Evolutionary conservation across 2,329 filamentous ascomycete genomes (phyloP), one percentile per base, ranked within the genome.

Genomic region (Fusarium pseudograminearum): DNA sequence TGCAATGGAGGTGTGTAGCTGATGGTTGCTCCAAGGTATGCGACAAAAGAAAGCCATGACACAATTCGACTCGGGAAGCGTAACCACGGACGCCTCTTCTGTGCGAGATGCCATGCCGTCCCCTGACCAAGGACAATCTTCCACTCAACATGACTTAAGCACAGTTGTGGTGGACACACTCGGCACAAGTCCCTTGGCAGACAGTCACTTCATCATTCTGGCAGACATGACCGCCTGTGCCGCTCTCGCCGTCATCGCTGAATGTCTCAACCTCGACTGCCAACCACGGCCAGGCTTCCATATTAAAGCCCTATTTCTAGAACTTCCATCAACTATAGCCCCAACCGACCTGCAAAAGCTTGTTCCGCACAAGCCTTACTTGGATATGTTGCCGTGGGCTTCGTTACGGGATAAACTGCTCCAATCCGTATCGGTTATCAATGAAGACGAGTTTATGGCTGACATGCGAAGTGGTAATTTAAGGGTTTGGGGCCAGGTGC

Each of bases 351-450:
- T 66, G 11, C 69, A 71, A 10, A 60, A 44, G 11, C 31, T 30
- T 0, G 26, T 71, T 0, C 56, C 69, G 4, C 69, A 71, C 7
- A 54, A 31, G 1, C 26, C 61, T 0, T 71, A 67, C 5, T 22
- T 71, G 0, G 69, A 71, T 15, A 61, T 71, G 40, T 16, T 71
- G 9, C 69, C 69, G 1, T 71, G 62, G 57, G 41, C 69, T 1
- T 57, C 60, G 0, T 14, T 71, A 0, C n/a, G 68, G 5, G 68
- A 71, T 8, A 51, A 45, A 5, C 57, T 71, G 0, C 54, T 71
- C 5, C 47, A 38, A 2, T 71, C 69, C 3, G 38, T 71, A 0
- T 30, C 65, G 0, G 46, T 48, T 3, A 69, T 71, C 0, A 56
- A 69, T 4, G 47, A 66, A 11, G 60, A 47, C 0, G 58, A 67